Evolutionary conservation across 2,329 filamentous ascomycete species (phyloP), one percentile per base, ranked within the genome.

Genomic region (Pseudogymnoascus sp.): DNA sequence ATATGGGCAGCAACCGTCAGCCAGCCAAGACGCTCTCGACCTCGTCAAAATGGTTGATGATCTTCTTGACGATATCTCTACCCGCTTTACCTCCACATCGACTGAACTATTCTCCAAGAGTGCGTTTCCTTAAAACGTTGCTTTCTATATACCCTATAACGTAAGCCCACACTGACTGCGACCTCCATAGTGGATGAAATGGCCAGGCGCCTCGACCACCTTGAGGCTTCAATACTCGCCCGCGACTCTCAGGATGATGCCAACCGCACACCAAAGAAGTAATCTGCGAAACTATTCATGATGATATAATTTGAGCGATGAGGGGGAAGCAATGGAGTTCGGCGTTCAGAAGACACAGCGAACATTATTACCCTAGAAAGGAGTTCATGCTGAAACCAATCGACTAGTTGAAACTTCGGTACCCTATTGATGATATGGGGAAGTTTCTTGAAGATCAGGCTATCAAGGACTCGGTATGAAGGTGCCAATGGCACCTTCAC

Each of bases 51-150:
- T 92, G 1, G 88, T 97, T 1, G 92, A 97, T 69, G 91, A 96
- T 41, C 82, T 97, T 2, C 79, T 97, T 3, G 91, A 92, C 72
- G 88, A 91, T 52, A 78, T 97, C 0, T 90, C 90, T 60, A 88
- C 85, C 74, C 96, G 96, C 74, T 96, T 96, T 74, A 87, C 89
- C 19, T 85, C 84, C 11, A 86, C 96, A 4, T 95, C 91, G 7
- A 88, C 85, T 64, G 92, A 96, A 76, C 88, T 97, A 64, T 91
- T 96, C 69, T 84, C 88, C 38, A 96, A 96, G 77, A 90, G 92
- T 96, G 35, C 37, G 37, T 61, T 38, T 52, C 38, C 21, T 33
- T 8, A 16, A 61, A 14, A 14, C 26, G 16, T 26, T 26, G 29
- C 14, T 29, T 43, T 29, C 16, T 21, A 16, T 31, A 31, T 43